Evolutionary conservation across 1,139 yeast genomes (phyloP).

Genomic region (Suhomyces guaymorum): DNA sequence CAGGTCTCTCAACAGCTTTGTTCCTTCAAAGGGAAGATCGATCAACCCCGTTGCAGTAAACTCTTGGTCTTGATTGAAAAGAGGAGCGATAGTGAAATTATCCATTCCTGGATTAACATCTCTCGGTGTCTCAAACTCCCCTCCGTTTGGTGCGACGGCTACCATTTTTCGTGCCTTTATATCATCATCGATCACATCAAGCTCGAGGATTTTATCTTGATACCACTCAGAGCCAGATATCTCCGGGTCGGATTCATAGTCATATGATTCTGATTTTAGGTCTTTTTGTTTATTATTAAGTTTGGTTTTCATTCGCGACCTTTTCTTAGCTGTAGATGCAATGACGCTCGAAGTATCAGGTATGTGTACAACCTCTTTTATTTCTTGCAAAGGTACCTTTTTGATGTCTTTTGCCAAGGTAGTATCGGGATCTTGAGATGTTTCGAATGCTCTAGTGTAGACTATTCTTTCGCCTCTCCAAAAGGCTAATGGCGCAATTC

Average conservation of each 20-base stretch:
- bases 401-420: conserved; percentile 37
- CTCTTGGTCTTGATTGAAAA: conserved; percentile 67
- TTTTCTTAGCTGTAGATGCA: conserved; percentile 12
- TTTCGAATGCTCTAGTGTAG: conserved; percentile 53
- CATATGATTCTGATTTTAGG: conserved; percentile 20
- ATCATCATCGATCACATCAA: conserved; percentile 57
- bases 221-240: conserved; percentile 60
- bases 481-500: conserved; percentile 73
- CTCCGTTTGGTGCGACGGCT: conserved; percentile 69
- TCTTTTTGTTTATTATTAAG: conserved; percentile 15
- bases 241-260: conserved; percentile 44
- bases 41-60: conserved; percentile 78
- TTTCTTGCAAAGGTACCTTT: conserved; percentile 55
- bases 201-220: conserved; percentile 43
- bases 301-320: conserved; percentile 17
- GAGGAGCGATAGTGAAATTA: conserved; percentile 60
- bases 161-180: conserved; percentile 47
- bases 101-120: conserved; percentile 43
- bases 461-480: conserved; percentile 84
- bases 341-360: conserved; percentile 27
- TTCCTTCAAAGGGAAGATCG: conserved; percentile 63
- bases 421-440: conserved; percentile 38
- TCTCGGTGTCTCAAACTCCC: conserved; percentile 47
- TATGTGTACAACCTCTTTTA: conserved; percentile 57
- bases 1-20: conserved; percentile 63